Evolutionary conservation across 2,329 filamentous ascomycete species (phyloP).

Genomic region (Phaeosphaeriaceae sp.): DNA sequence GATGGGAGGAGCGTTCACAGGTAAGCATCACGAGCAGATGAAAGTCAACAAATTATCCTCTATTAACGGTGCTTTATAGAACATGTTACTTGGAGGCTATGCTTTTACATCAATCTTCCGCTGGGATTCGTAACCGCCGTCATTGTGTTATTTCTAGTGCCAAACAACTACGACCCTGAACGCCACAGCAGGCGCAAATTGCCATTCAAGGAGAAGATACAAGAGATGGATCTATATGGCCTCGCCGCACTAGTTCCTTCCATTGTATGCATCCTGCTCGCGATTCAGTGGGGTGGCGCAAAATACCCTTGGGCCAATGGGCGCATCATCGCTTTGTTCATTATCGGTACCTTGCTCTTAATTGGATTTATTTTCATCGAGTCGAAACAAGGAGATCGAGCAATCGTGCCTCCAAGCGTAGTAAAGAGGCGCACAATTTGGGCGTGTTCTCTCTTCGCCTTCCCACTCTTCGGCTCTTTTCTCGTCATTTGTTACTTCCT

Average conservation of each 20-base stretch:
- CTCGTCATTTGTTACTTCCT: slow-evolving; percentile 20
- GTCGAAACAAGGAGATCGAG: slow-evolving; percentile 11
- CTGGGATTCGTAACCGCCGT: slow-evolving; percentile 23
- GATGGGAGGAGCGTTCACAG: slow-evolving; percentile 39
- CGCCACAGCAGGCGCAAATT: not conserved
- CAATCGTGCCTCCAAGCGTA: slow-evolving; percentile 24
- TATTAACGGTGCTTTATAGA: slow-evolving; percentile 9
- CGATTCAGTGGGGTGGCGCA: slow-evolving; percentile 41
- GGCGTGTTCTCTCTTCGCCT: slow-evolving; percentile 10
- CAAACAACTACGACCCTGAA: slow-evolving; percentile 10
- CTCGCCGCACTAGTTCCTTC: slow-evolving; percentile 30
- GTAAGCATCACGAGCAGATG: not conserved
- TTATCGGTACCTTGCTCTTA: slow-evolving; percentile 49
- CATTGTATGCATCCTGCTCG: slow-evolving; percentile 35
- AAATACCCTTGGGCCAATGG: slow-evolving; percentile 48
- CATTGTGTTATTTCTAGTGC: slow-evolving; percentile 48
- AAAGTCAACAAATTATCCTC: not conserved
- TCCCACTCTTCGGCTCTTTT: slow-evolving; percentile 10
- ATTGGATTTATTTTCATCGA: slow-evolving; percentile 47
- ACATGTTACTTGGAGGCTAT: slow-evolving; percentile 26
- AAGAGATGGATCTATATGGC: slow-evolving; percentile 39
- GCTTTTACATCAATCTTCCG: slow-evolving; percentile 30
- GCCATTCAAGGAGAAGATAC: slow-evolving; percentile 5
- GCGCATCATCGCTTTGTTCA: slow-evolving; percentile 52
- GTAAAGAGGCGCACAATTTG: slow-evolving; percentile 18